Evolutionary conservation across 140 eudicot species (phyloP), one percentile per base, ranked within the genome.

Genomic region (Anethum foeniculum): DNA sequence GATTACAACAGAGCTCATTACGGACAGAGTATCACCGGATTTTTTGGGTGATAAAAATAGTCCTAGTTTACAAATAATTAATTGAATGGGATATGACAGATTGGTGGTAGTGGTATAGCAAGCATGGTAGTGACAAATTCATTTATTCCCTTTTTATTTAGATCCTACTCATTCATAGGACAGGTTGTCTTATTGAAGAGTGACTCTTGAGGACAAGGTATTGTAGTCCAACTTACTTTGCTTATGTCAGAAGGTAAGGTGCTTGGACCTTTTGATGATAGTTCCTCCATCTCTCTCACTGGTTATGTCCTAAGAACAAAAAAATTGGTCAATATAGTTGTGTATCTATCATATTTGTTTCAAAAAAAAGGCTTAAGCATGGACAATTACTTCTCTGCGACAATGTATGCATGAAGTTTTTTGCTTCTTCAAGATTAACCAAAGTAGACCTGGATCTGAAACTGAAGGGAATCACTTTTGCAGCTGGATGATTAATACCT

Each of bases 231-330:
- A 73, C 88, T 1, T 81, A 91, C 92, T 81, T 90, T 92, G 77
- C 86, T 86, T 30, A 92, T 90, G 68, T 92, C 89, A 19, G 92
- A 94, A 25, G 82, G 86, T 81, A 90, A 74, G 67, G 87, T 56
- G 80, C 88, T 92, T 34, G 97, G 97, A 58, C 94, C 92, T 86
- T 65, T 85, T 10, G 93, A 92, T 11, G 97, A 86, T 82, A 92
- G 89, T 56, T 65, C 60, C 39, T 90, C 90, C 88, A 92, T 85
- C 81, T 78, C 78, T 14, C 90, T 92, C 28, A 91, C 88, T 68
- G 90, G 87, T 84, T 86, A 84, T 15, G 85, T 86, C 71, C 85
- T 79, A 51, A 82, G 38, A 80, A 84, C 12, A 49, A 94, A 39
- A 39, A 39, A 39, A 2, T 39, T 3, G 43, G 43, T 39, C 41